Percentiles rank a stretch among this genome's conserved stretches.
These are phyloP conservation scores for Saccharum spontaneum DNA, from an alignment of 176 grass and related monocot genomes.

Conservation along the genomic window DNA sequence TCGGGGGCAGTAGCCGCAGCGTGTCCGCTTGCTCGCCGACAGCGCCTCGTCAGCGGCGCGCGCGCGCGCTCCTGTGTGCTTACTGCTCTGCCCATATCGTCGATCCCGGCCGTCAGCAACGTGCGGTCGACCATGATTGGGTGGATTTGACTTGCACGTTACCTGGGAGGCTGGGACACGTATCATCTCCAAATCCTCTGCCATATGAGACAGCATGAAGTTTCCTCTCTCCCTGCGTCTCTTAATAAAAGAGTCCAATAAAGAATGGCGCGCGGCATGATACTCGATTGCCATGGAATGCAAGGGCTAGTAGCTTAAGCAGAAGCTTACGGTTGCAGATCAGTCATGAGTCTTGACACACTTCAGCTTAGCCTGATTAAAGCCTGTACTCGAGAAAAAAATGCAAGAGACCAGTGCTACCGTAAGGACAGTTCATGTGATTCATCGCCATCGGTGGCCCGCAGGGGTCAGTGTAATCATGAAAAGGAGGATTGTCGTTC, in stretches of 20 bases:
- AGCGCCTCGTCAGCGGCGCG: constrained; percentile 17
- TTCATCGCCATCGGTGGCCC: not conserved
- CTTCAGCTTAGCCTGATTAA: not conserved
- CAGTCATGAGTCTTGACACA: not conserved
- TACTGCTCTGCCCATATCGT: not conserved
- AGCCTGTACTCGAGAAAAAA: not conserved
- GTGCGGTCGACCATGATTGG: constrained; percentile 20
- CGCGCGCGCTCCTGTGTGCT: not conserved
- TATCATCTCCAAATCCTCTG: not conserved
- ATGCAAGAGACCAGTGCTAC: not conserved
- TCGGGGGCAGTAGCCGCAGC: not conserved
- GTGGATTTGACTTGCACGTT: not conserved
- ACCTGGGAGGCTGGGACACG: not conserved
- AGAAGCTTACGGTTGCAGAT: not conserved
- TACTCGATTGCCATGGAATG: too few relatives aligned
- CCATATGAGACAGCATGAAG: not conserved
- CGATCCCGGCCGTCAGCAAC: constrained; percentile 13
- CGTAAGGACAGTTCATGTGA: not conserved
- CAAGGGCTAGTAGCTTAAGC: not conserved
- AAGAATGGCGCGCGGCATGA: not conserved
- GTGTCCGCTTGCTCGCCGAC: constrained; percentile 28
- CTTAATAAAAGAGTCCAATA: too few relatives aligned
- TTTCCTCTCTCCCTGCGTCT: not conserved
- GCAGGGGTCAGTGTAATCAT: not conserved
- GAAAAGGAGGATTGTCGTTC: not conserved